phyloP scores from a whole-genome alignment of 768 basidiomycete species.

The Lyophyllum shimeji region DNA sequence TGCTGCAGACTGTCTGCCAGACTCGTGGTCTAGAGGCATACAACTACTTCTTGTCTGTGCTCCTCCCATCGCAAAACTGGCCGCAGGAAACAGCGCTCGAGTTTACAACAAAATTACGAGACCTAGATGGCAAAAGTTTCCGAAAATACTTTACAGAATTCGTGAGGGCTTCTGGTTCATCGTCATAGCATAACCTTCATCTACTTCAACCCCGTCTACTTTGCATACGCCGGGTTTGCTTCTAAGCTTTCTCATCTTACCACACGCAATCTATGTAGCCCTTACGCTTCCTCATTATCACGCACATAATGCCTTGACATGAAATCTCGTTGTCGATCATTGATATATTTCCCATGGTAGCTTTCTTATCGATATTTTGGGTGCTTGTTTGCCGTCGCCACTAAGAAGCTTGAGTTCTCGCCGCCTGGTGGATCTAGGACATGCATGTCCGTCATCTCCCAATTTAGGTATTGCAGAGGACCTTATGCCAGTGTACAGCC shows the following conservation, averaged over 20 bases:
- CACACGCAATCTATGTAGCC: slow-evolving; percentile 1
- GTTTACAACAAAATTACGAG: slow-evolving; percentile 73
- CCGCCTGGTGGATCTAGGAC: too few relatives aligned
- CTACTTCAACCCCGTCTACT: slow-evolving; percentile 7
- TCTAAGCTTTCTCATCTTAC: slow-evolving; percentile 4
- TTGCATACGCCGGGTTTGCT: slow-evolving; percentile 15
- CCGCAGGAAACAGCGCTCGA: slow-evolving; percentile 71
- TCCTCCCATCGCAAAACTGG: slow-evolving; percentile 89
- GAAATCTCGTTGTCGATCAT: neutral
- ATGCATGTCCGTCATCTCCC: too few relatives aligned
- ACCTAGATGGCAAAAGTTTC: slow-evolving; percentile 73
- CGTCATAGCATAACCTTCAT: slow-evolving; percentile 43
- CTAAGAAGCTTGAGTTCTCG: too few relatives aligned
- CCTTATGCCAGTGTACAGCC: neutral
- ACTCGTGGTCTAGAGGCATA: slow-evolving; percentile 81
- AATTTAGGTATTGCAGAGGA: too few relatives aligned
- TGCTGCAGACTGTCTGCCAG: slow-evolving; percentile 77
- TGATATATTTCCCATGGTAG: neutral
- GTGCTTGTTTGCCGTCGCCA: too few relatives aligned
- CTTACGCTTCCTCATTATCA: slow-evolving; percentile 7
- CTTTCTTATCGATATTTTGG: neutral
- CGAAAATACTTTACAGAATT: slow-evolving; percentile 88
- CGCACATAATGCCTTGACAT: slow-evolving; percentile 1
- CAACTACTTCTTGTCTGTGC: slow-evolving; percentile 73
- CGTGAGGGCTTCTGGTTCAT: slow-evolving; percentile 67